Base-by-base conservation (phyloP, 441 rosid genomes). In the Biscutella laevigata region DNA sequence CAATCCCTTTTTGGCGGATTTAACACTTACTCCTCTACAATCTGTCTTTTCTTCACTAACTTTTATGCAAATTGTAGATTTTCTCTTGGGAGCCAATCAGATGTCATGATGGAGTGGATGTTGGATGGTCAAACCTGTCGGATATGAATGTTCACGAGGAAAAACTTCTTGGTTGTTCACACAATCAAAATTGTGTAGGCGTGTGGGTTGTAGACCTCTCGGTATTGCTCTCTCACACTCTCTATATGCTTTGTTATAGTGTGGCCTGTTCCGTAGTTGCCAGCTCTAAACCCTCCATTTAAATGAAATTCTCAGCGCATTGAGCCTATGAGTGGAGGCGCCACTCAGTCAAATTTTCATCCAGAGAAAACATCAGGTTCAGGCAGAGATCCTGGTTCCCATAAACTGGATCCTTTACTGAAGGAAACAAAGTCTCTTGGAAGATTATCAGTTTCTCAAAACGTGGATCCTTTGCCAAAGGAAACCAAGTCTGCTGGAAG, bases 121-220 rank as follows among this genome's bases (percentile, higher is more conserved):
- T 94, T 70, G 97, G 99, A 66, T 94, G 99, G 99, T 86, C 99
- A 46, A 88, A 65, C 70, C 72, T 88, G 77, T 82, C 88, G 3
- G 99, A 92, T 77, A 86, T 92, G 71, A 86, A 78, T 77, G 84
- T 88, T 61, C 89, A 88, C 26, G 95, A 88, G 71, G 99, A 95
- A 56, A 94, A 94, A 80, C 99, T 94, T 65, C 95, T 94, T 33
- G 97, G 95, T 57, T 94, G 99, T 76, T 94, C 99, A 9, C 80
- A 77, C 69, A 94, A 94, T 71, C 97, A 94, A 74, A 94, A 84
- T 54, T 86, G 99, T 63, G 99, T 92, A 15, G 99, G 97, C 62
- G 88, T 92, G 50, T 94, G 99, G 99, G 97, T 94, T 66, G 99
- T 82, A 21, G 97, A 89, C 72, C 82, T 86, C 72, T 79, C 86